These are phyloP conservation scores for Fusarium tuaranense DNA, from an alignment of 2,329 filamentous ascomycete species.

Conservation along the genomic window DNA sequence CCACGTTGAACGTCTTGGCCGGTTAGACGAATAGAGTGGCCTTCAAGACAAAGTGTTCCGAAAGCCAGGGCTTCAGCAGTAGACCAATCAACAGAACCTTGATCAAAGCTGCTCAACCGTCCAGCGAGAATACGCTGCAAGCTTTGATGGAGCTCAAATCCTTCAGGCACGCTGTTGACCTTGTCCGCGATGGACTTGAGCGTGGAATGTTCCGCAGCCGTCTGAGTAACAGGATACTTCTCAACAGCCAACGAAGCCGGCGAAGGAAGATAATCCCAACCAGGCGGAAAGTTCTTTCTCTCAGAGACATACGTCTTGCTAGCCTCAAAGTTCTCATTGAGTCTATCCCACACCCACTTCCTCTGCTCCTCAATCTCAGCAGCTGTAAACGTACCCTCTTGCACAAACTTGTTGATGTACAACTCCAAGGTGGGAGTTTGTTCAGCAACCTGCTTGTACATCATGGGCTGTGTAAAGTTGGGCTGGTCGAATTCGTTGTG, in stretches of 20 bases:
- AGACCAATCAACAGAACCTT: constrained; percentile 96
- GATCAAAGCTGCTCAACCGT: constrained; percentile 87
- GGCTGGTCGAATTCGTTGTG: constrained; percentile 99
- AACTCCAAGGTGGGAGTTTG: constrained; percentile 87
- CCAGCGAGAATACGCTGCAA: constrained; percentile 92
- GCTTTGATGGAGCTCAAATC: constrained; percentile 90
- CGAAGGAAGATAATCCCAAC: not conserved
- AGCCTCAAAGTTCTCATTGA: constrained; percentile 94
- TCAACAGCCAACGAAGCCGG: constrained; percentile 76
- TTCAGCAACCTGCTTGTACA: constrained; percentile 95
- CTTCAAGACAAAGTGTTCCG: constrained; percentile 87
- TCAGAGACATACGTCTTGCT: constrained; percentile 97
- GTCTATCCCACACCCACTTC: constrained; percentile 98
- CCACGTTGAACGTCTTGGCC: constrained; percentile 99
- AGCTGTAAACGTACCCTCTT: constrained; percentile 94
- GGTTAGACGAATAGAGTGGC: constrained; percentile 94
- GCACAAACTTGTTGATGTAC: constrained; percentile 88
- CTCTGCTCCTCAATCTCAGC: constrained; percentile 98
- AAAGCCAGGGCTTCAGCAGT: constrained; percentile 96
- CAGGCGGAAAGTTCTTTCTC: constrained; percentile 92
- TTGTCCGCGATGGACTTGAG: constrained; percentile 84
- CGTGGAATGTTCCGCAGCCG: constrained; percentile 77
- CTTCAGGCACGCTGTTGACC: constrained; percentile 82
- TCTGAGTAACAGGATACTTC: constrained; percentile 88
- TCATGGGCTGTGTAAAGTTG: constrained; percentile 96